Base-by-base conservation (phyloP, 495 filamentous ascomycete genomes). In the Hypoxylon lienhwacheense region DNA sequence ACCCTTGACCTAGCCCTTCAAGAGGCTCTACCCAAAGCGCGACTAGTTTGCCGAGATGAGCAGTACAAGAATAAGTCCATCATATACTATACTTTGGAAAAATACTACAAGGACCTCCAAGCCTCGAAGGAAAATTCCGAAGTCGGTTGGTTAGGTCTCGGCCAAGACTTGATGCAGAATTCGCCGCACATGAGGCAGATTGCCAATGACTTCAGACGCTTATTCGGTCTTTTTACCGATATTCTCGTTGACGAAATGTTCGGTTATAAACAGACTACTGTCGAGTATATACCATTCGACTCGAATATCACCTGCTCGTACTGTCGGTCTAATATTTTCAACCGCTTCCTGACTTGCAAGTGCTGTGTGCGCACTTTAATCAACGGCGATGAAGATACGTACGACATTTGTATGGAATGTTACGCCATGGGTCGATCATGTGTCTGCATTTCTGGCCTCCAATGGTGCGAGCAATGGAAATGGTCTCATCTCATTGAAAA, bases 61-160 rank as follows among this genome's bases (percentile, higher is more conserved):
- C 90, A 96, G 66, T 98, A 98, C 76, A 98, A 97, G 67, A 96
- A 92, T 73, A 96, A 96, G 64, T 88, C 91, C 12, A 97, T 97
- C 51, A 79, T 97, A 20, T 96, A 86, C 64, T 93, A 83, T 66
- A 86, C 90, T 0, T 76, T 97, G 7, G 73, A 84, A 1, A 87
- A 87, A 46, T 97, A 96, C 54, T 86, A 84, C 25, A 69, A 71
- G 2, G 71, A 88, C 33, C 77, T 97, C 7, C 63, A 73, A 21
- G 70, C 77, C 5, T 66, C 80, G 22, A 78, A 80, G 52, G 68
- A 72, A 31, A 75, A 65, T 5, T 66, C 68, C 12, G 66, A 76
- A 16, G 65, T 70, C 34, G 65, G 66, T 12, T 58, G 68, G 43
- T 59, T 76, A 15, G 73, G 72, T 3, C 60, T 78, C 22, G 76